phyloP scores from a whole-genome alignment of 2,329 filamentous ascomycete genomes.

The Botryosphaeria dothidea region DNA sequence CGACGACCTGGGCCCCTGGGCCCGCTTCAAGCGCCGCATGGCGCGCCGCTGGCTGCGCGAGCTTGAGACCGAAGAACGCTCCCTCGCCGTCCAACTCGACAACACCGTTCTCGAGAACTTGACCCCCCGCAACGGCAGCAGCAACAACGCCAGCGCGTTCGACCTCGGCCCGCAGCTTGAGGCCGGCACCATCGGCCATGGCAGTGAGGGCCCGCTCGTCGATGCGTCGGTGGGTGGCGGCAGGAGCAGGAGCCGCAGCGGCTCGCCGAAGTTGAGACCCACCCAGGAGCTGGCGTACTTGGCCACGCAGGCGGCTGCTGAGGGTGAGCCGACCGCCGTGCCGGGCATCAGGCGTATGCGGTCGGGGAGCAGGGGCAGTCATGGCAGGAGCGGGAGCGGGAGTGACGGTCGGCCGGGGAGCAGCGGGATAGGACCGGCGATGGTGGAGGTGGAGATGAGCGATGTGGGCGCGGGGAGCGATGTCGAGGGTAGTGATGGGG shows the following conservation, averaged over 20 bases:
- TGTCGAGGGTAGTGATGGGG: background rate
- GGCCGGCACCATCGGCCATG: background rate
- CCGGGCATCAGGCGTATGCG: slow-evolving; percentile 1
- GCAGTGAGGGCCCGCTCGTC: background rate
- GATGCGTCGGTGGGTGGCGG: background rate
- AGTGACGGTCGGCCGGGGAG: background rate
- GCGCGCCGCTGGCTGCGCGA: slow-evolving; percentile 43
- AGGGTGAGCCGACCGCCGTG: background rate
- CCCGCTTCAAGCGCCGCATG: slow-evolving; percentile 40
- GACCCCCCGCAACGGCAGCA: background rate
- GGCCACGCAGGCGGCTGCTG: background rate
- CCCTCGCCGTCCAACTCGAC: background rate
- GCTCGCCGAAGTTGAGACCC: background rate
- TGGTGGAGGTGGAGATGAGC: slow-evolving; percentile 13
- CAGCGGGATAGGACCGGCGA: background rate
- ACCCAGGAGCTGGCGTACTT: background rate
- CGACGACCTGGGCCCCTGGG: slow-evolving; percentile 43
- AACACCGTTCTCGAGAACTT: background rate
- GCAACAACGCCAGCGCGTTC: background rate
- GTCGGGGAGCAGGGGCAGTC: background rate
- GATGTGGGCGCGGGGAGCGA: background rate
- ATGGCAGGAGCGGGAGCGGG: background rate
- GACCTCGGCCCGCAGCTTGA: background rate
- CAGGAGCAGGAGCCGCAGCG: background rate
- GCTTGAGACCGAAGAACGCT: slow-evolving; percentile 4